Evolutionary conservation across 805 yeast genomes (phyloP).

Genomic region (Clavispora asparagi): DNA sequence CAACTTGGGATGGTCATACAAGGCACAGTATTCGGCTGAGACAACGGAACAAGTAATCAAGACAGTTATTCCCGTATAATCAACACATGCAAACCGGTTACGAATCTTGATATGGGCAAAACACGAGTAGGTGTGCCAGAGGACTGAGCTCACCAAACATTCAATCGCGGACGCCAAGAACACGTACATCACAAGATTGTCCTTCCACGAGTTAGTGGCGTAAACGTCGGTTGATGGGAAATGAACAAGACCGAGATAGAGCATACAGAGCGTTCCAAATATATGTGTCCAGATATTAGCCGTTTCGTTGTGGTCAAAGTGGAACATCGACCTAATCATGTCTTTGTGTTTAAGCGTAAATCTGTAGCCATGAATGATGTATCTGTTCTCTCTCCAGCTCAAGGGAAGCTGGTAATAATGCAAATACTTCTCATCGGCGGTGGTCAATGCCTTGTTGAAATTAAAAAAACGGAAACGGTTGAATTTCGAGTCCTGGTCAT

Average conservation of each 20-base stretch:
- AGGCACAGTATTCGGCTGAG: slow-evolving; percentile 76
- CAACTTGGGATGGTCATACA: slow-evolving; percentile 56
- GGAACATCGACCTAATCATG: slow-evolving; percentile 56
- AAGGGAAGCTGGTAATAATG: slow-evolving; percentile 86
- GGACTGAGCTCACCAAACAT: slow-evolving; percentile 72
- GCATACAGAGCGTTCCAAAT: slow-evolving; percentile 56
- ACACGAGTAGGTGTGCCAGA: slow-evolving; percentile 91
- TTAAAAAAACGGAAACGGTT: slow-evolving; percentile 31
- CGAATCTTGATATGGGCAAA: slow-evolving; percentile 61
- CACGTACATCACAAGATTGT: slow-evolving; percentile 49
- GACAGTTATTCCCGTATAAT: slow-evolving; percentile 90
- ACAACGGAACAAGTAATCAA: slow-evolving; percentile 85
- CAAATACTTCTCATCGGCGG: slow-evolving; percentile 29
- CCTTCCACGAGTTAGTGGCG: slow-evolving; percentile 34
- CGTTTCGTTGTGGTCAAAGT: slow-evolving; percentile 75
- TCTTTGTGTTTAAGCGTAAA: slow-evolving; percentile 61
- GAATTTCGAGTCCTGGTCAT: slow-evolving; percentile 25
- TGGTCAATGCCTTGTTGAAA: slow-evolving; percentile 33
- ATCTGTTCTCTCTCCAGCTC: slow-evolving; percentile 91
- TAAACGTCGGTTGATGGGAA: slow-evolving; percentile 60
- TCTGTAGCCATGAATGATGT: slow-evolving; percentile 78
- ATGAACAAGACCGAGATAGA: slow-evolving; percentile 52
- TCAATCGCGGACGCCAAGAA: slow-evolving; percentile 70
- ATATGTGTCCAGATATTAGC: slow-evolving; percentile 93
- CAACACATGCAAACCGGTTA: slow-evolving; percentile 83